Base-by-base conservation (phyloP, 1,284 basidiomycete genomes). In the Leucoagaricus sp. region DNA sequence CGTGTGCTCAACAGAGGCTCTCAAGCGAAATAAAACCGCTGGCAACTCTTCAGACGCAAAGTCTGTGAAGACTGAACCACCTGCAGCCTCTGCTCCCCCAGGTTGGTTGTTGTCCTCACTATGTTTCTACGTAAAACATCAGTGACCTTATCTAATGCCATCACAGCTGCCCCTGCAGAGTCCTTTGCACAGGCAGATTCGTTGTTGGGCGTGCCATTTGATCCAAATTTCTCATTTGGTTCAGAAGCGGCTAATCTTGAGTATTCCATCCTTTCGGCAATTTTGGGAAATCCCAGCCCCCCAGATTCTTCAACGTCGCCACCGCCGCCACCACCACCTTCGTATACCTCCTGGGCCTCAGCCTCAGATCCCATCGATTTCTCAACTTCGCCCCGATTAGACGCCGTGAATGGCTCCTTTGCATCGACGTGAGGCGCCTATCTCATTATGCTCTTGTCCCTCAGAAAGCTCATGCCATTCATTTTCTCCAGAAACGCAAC, bases 261-360 rank as follows among this genome's bases (percentile, higher is more conserved):
- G 69, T 96, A 96, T 72, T 93, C 91, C 47, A 94, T 96, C 60
- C 81, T 96, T 6, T 92, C 91, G 33, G 88, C 89, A n/a, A 96
- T 96, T 71, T 80, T 96, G 46, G 91, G 90, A 33, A 91, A 88
- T 63, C 79, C 85, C 40, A 87, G 85, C 64, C 84, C 84, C 7
- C 79, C 83, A 47, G 86, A 86, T 51, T 80, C 81, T 7, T 73
- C 71, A 50, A 76, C 67, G 52, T 74, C 75, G 49, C 77, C 76
- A 46, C 69, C 75, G 53, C 70, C 75, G 53, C 71, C 71, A 21
- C 62, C 71, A 53, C 70, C 74, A 55, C 58, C 72, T 55, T 72
- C 75, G 49, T 80, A 79, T 62, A 69, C 75, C 49, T 63, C 72
- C 21, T 80, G 78, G 76, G 69, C 75, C 26, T 72, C 75, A 34